phyloP scores from a whole-genome alignment of 2,329 filamentous ascomycete species.

The Massarina eburnea region DNA sequence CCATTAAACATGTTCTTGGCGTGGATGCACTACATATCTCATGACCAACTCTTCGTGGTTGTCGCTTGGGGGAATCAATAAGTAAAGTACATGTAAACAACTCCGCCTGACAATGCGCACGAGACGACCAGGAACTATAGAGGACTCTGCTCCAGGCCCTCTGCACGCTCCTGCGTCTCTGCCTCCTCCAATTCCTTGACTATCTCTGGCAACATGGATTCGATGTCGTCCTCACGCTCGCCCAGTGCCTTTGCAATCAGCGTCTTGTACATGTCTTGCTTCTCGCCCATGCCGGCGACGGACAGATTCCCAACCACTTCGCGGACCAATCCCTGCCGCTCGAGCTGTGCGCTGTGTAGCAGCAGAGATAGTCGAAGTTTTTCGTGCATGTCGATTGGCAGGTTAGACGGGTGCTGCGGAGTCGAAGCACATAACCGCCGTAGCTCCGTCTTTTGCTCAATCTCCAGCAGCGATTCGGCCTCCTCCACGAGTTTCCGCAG shows the following conservation, averaged over 20 bases:
- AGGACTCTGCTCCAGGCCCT: slow-evolving; percentile 39
- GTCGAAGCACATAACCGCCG: slow-evolving; percentile 30
- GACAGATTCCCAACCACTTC: slow-evolving; percentile 71
- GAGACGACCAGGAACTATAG: slow-evolving; percentile 14
- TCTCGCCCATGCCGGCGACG: slow-evolving; percentile 70
- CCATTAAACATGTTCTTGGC: neutral
- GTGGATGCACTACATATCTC: neutral
- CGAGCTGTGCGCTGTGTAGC: slow-evolving; percentile 58
- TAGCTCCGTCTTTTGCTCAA: slow-evolving; percentile 47
- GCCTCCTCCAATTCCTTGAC: slow-evolving; percentile 52
- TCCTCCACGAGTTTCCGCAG: slow-evolving; percentile 42
- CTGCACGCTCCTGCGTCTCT: slow-evolving; percentile 42
- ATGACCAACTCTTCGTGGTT: neutral
- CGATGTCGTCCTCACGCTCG: slow-evolving; percentile 68
- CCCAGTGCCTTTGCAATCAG: slow-evolving; percentile 70
- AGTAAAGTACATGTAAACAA: slow-evolving; percentile 1
- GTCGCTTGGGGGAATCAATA: slow-evolving; percentile 11
- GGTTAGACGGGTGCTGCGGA: slow-evolving; percentile 25
- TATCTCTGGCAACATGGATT: slow-evolving; percentile 59
- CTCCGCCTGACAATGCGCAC: neutral
- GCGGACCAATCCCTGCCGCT: slow-evolving; percentile 63
- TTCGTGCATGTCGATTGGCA: slow-evolving; percentile 49
- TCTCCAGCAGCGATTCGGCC: slow-evolving; percentile 46
- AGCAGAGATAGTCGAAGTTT: slow-evolving; percentile 61
- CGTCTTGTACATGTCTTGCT: slow-evolving; percentile 71